Evolutionary conservation across 2,329 filamentous ascomycete species (phyloP).

Genomic region (Cryphonectria parasitica): DNA sequence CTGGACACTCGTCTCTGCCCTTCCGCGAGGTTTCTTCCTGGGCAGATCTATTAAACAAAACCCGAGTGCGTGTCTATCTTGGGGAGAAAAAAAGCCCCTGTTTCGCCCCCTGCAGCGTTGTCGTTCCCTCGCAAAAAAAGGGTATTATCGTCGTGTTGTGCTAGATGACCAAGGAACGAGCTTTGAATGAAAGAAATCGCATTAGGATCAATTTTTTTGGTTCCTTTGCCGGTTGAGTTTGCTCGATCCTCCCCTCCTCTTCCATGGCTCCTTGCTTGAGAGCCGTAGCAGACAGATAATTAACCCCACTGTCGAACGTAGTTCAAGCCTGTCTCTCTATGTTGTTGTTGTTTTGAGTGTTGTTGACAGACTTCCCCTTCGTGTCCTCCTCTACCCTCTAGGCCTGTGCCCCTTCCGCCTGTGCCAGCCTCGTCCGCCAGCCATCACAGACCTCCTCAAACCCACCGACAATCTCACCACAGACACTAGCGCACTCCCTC

Average conservation of each 20-base stretch:
- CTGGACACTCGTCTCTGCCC: neutral
- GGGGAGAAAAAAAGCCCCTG: conserved; percentile 17
- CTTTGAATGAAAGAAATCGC: neutral
- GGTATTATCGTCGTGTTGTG: conserved; percentile 22
- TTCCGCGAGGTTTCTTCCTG: neutral
- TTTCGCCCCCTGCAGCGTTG: neutral
- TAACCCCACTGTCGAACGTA: neutral
- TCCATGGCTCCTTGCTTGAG: neutral
- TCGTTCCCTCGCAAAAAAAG: neutral
- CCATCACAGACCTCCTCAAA: conserved; percentile 89
- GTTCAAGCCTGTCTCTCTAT: too few species aligned
- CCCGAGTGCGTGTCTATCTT: conserved; percentile 9
- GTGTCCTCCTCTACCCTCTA: conserved; percentile 30
- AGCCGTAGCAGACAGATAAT: too few species aligned
- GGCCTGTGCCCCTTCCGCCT: conserved; percentile 56
- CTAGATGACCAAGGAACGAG: neutral
- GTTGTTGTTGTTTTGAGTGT: too few species aligned
- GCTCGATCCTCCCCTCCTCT: neutral
- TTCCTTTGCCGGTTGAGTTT: too few species aligned
- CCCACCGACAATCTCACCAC: conserved; percentile 84
- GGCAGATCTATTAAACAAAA: neutral
- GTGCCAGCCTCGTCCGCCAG: conserved; percentile 76
- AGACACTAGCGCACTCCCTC: conserved; percentile 82
- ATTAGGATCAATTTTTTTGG: neutral
- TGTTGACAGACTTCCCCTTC: too few species aligned